These are phyloP conservation scores for Hanseniaspora sp. DNA, from an alignment of 1,139 yeast genomes.

Conservation along the genomic window DNA sequence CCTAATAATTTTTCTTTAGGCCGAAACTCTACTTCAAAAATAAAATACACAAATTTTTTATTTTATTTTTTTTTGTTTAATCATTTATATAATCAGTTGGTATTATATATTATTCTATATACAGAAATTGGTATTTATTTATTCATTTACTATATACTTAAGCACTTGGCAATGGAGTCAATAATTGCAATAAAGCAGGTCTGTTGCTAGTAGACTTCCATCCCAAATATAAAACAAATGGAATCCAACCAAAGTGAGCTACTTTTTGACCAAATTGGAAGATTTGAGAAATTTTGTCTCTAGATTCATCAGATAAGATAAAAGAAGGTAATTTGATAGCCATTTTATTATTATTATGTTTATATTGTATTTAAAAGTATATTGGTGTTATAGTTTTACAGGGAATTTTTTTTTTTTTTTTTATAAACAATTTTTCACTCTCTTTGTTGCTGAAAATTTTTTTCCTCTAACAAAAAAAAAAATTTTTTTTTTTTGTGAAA, in stretches of 20 bases:
- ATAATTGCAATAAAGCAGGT: slow-evolving; percentile 56
- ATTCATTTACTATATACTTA: slow-evolving; percentile 27
- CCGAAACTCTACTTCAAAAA: too few species aligned
- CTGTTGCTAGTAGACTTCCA: slow-evolving; percentile 79
- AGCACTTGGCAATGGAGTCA: slow-evolving; percentile 56
- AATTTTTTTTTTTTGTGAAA: not conserved
- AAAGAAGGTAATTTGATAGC: slow-evolving; percentile 28
- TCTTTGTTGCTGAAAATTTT: not conserved
- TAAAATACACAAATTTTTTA: too few species aligned
- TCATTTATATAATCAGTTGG: not conserved
- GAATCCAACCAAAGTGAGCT: slow-evolving; percentile 95
- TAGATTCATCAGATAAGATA: slow-evolving; percentile 47
- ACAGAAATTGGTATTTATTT: not conserved
- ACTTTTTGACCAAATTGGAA: slow-evolving; percentile 75
- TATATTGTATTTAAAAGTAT: too few species aligned
- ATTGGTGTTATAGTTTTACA: not conserved
- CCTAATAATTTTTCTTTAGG: not conserved
- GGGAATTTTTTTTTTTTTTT: not conserved
- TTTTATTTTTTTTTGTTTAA: not conserved
- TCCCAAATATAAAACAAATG: slow-evolving; percentile 84
- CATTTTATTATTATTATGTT: slow-evolving; percentile 18
- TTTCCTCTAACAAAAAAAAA: too few species aligned
- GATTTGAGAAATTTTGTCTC: slow-evolving; percentile 79
- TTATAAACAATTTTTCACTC: too few species aligned
- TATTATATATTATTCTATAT: not conserved